Evolutionary conservation across 1,284 basidiomycete genomes (phyloP).

Genomic region (Pascua sp.): DNA sequence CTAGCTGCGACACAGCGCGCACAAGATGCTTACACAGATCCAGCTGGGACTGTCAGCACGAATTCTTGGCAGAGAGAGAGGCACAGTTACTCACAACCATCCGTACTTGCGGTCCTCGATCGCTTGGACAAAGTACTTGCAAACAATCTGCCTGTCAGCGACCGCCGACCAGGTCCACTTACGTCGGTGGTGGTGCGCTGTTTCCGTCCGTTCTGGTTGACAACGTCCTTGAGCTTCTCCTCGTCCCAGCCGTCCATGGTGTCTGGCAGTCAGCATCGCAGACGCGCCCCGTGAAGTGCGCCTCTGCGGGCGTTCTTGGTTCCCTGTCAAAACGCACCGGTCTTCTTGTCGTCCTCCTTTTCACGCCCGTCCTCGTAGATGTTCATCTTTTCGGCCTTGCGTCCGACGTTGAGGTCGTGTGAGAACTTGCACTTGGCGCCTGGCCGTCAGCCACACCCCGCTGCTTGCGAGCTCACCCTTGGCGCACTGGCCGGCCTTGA

Average conservation of each 20-base stretch:
- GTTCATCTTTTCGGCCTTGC: conserved; percentile 96
- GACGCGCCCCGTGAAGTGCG: conserved; percentile 10
- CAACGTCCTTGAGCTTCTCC: conserved; percentile 81
- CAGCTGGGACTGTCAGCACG: conserved; percentile 38
- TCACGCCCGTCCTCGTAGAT: conserved; percentile 79
- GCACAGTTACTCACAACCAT: conserved; percentile 45
- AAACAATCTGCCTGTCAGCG: conserved; percentile 69
- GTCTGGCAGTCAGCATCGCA: conserved; percentile 54
- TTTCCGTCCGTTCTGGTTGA: conserved; percentile 83
- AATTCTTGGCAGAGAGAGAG: not conserved
- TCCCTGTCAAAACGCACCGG: conserved; percentile 57
- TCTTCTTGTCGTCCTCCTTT: conserved; percentile 63
- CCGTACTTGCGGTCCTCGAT: conserved; percentile 85
- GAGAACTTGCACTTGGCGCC: conserved; percentile 90
- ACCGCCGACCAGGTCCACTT: conserved; percentile 32
- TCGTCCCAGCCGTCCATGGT: conserved; percentile 99
- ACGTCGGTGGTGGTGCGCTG: conserved; percentile 90
- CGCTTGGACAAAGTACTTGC: conserved; percentile 95
- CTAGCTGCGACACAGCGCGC: not conserved
- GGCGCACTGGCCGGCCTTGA: conserved; percentile 82
- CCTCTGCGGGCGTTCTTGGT: not conserved
- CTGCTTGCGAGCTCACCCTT: conserved; percentile 57
- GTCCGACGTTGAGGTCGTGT: conserved; percentile 79
- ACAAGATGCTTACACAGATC: conserved; percentile 46
- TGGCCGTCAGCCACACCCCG: conserved; percentile 8